phyloP scores from a whole-genome alignment of 1,284 basidiomycete species.

The Volvariella surrecta region DNA sequence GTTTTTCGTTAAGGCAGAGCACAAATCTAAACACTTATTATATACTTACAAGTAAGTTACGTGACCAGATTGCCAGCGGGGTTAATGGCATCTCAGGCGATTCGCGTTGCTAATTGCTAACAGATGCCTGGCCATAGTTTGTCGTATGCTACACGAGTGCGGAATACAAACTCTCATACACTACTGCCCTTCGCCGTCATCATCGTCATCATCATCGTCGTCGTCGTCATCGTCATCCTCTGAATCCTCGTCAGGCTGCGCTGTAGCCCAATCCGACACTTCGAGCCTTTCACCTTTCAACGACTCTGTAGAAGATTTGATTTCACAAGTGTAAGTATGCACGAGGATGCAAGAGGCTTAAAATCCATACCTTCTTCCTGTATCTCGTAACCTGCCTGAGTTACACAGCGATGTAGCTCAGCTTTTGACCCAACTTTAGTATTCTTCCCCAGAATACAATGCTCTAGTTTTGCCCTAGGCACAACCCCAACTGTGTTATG shows the following conservation, averaged over 20 bases:
- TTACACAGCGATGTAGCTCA: slow-evolving; percentile 76
- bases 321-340: not conserved
- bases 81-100: too few relatives aligned
- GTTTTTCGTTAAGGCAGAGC: too few relatives aligned
- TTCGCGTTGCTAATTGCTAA: too few relatives aligned
- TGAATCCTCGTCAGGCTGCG: slow-evolving; percentile 3
- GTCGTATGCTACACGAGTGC: too few relatives aligned
- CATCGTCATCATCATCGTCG: not conserved
- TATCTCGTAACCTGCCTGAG: slow-evolving; percentile 85
- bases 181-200: not conserved
- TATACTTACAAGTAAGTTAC: too few relatives aligned
- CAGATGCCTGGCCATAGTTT: too few relatives aligned
- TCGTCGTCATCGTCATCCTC: not conserved
- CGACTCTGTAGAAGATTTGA: slow-evolving; percentile 26
- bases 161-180: too few relatives aligned
- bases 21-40: too few relatives aligned
- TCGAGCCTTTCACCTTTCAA: slow-evolving; percentile 62
- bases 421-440: slow-evolving; percentile 78
- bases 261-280: slow-evolving; percentile 50
- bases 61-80: too few relatives aligned
- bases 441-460: slow-evolving; percentile 78
- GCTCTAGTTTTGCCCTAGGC: slow-evolving; percentile 80
- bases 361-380: slow-evolving; percentile 57
- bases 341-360: not conserved
- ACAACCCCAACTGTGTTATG: not conserved